Conservation (phyloP, 2,329 filamentous ascomycete genomes). For the Aspergillus japonicus region DNA sequence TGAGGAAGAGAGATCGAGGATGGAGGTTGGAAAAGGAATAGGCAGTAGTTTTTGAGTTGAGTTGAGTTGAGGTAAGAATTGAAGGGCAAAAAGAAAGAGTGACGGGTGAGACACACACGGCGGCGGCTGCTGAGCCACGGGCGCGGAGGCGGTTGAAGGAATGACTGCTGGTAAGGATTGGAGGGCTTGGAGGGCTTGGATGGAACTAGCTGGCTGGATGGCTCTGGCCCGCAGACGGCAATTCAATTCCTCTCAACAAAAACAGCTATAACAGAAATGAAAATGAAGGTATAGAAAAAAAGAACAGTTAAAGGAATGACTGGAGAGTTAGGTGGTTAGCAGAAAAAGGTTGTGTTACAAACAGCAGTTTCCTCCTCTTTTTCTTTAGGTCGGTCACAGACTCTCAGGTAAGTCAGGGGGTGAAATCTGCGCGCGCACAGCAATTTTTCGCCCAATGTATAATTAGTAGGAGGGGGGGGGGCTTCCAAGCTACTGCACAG, state of each 20-base stretch:
- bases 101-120: constrained; percentile 12
- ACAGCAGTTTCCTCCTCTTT: neutral
- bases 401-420: constrained; percentile 3
- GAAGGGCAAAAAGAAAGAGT: constrained; percentile 8
- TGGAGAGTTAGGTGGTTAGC: neutral
- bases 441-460: neutral
- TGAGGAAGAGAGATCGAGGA: neutral
- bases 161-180: neutral
- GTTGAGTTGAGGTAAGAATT: neutral
- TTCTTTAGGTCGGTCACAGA: neutral
- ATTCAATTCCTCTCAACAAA: neutral
- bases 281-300: neutral
- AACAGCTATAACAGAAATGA: neutral
- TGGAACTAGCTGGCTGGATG: neutral
- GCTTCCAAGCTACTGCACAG: constrained; percentile 13
- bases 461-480: constrained; percentile 19
- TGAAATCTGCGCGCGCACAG: neutral
- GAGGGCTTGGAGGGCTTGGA: neutral
- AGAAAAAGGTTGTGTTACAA: neutral
- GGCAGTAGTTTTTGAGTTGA: neutral
- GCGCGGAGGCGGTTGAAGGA: constrained; percentile 3
- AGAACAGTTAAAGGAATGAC: neutral
- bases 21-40: neutral
- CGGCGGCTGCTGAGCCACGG: constrained; percentile 14
- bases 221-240: constrained; percentile 1